Conservation (phyloP, 352 stramenopile species). For the Globisporangium polare region DNA sequence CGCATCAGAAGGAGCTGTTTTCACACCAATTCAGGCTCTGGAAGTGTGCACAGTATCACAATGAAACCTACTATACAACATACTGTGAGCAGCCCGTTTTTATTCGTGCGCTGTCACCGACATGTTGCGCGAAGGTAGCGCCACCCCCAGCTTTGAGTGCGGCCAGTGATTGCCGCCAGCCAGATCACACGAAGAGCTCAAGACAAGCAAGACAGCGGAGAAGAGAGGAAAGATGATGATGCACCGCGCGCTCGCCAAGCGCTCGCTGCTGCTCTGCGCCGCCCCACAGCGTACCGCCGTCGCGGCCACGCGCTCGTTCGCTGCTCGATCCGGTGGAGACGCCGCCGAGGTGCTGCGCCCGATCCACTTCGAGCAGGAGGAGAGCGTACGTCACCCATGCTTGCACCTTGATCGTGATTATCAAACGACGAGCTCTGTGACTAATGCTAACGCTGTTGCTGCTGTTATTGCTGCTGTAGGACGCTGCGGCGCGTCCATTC, state of each 20-base stretch:
- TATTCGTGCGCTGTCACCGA: not conserved
- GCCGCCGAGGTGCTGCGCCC: slow-evolving; percentile 30
- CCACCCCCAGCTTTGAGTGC: not conserved
- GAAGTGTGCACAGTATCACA: not conserved
- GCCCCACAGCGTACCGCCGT: slow-evolving; percentile 11
- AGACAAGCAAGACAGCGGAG: not conserved
- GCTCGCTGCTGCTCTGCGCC: slow-evolving; percentile 12
- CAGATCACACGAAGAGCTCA: slow-evolving; percentile 4
- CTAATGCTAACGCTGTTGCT: slow-evolving; percentile 1
- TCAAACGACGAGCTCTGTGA: too few relatives aligned
- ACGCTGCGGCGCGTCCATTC: slow-evolving; percentile 49
- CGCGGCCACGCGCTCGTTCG: slow-evolving; percentile 22
- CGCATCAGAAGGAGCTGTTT: not conserved
- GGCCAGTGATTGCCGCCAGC: slow-evolving; percentile 14
- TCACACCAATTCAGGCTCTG: not conserved
- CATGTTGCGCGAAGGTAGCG: slow-evolving; percentile 14
- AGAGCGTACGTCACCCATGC: slow-evolving; percentile 33
- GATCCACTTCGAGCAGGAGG: slow-evolving; percentile 73
- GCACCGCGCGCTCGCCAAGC: slow-evolving; percentile 16
- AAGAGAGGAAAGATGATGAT: slow-evolving; percentile 18
- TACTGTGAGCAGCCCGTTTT: not conserved
- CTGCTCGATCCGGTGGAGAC: slow-evolving; percentile 14
- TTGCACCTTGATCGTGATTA: too few relatives aligned
- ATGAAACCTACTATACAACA: not conserved
- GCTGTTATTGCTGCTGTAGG: slow-evolving; percentile 14